These are phyloP conservation scores for Chrysoporthe deuterocubensis DNA, from an alignment of 2,329 filamentous ascomycete genomes.

Conservation along the genomic window DNA sequence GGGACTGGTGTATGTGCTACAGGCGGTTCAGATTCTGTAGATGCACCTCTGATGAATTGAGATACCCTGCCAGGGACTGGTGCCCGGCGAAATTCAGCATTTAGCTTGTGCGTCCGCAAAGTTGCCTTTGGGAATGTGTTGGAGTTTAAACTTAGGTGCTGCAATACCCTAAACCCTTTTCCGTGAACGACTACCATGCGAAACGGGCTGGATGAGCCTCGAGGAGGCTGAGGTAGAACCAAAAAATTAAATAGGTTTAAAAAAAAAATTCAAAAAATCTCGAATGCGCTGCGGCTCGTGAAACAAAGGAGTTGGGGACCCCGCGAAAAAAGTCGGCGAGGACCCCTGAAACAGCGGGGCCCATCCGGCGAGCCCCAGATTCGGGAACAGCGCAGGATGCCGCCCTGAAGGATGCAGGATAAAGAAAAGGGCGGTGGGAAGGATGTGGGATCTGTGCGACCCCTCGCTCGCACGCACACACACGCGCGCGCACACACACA, in stretches of 20 bases:
- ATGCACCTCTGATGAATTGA: not conserved
- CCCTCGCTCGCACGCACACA: constrained; percentile 1
- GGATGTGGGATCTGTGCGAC: not conserved
- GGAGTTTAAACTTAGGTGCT: no score
- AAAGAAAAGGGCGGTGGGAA: constrained; percentile 13
- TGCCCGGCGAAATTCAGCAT: no score
- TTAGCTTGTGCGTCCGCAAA: not conserved
- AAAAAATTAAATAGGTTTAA: not conserved
- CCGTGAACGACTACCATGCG: not conserved
- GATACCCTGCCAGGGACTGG: constrained; percentile 12
- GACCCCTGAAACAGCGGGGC: not conserved
- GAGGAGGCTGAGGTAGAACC: not conserved
- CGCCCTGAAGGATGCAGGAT: constrained; percentile 6
- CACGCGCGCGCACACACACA: not conserved
- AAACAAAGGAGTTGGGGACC: constrained; percentile 15
- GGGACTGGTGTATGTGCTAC: constrained; percentile 25
- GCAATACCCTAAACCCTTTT: not conserved
- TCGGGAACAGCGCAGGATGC: not conserved
- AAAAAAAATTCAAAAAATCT: not conserved
- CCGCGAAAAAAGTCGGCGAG: constrained; percentile 8
- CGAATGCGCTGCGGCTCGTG: not conserved
- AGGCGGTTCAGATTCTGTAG: constrained; percentile 27
- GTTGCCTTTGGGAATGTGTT: no score
- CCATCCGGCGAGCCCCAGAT: not conserved
- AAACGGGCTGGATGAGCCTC: not conserved